Evolutionary conservation across 2,329 filamentous ascomycete genomes (phyloP), one percentile per base, ranked within the genome.

Genomic region (Aspergillus glaucus): DNA sequence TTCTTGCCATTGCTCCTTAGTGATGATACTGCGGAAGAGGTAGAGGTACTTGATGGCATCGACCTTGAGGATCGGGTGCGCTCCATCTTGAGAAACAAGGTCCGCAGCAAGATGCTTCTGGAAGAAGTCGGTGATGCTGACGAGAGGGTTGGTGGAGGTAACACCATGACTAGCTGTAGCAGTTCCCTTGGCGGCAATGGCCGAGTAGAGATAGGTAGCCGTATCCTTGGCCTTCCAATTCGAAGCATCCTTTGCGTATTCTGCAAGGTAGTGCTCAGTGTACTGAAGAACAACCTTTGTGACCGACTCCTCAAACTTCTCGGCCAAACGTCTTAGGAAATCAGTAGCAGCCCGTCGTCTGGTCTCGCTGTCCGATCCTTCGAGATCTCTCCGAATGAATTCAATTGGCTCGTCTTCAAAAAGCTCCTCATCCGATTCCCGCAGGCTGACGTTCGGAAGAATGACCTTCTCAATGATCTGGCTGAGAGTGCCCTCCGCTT

Each of bases 401-500:
- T 98, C 93, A 56, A 98, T 98, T 0, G 93, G 93, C 73, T 98
- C 94, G 65, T 98, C 94, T 66, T 98, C 93, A 60, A 98, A 97
- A 57, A 95, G 79, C 67, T 98, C 93, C 47, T 95, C 80, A 57
- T 98, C 94, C 0, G 91, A 93, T 62, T 96, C 93, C 56, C 94
- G 84, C 51, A 98, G 75, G 14, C 87, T 86, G 50, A 98, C 82
- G 62, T 98, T 98, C 8, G 93, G 92, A 55, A 98, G 73, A 49
- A 98, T 88, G 50, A 97, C 93, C 72, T 95, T 95, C 67, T 97
- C 90, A 8, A 96, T 88, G 46, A 98, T 88, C 66, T 95, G 87
- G 15, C 84, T 83, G 32, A 97, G 75, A 3, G 88, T 85, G 4
- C 80, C 79, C 61, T 90, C 81, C 58, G 86, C 85, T 70, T 94